Evolutionary conservation across 1,284 basidiomycete species (phyloP), one percentile per base, ranked within the genome.

Genomic region (Sphagnurus paluster): DNA sequence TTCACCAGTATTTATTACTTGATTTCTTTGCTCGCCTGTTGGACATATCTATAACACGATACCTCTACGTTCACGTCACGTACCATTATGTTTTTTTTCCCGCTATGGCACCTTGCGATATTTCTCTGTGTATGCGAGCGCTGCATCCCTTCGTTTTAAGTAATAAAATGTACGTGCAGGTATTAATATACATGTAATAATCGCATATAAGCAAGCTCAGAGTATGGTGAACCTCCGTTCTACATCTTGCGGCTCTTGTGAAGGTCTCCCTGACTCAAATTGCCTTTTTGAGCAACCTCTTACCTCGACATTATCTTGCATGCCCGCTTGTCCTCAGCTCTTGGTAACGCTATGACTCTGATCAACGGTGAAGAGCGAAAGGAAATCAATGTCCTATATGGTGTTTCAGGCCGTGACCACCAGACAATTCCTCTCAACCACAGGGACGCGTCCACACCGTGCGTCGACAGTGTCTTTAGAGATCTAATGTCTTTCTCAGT

Each of bases 391-490:
- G 9, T 3, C 8, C 25, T 48, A 13, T 46, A 54, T 26, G 51
- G 42, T 13, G 5, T 38, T n/a, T n/a, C n/a, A n/a, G n/a, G n/a
- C n/a, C 8, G 3, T 5, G 26, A 10, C 16, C 14, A 5, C 19
- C 11, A 1, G 13, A 24, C 21, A 13, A 23, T 44, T 20, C 24
- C 47, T 2, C 9, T 37, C 5, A 48, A 46, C 24, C 16, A 38
- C 13, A 47, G 51, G 40, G 49, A 58, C 57, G 57, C 56, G 55
- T 56, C 57, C 16, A n/a, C 38, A 33, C 34, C 26, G 36, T 39
- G 32, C 35, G 25, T 21, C 16, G 24, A 1, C 3, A 26, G 17
- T 10, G 16, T 14, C 11, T 25, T n/a, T 4, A 19, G 14, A 35
- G 41, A 44, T 36, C 34, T 44, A 38, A 47, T 19, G 14, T 1